A percentile compares a stretch with the other conserved stretches of the same genome.
Conservation (phyloP, 495 filamentous ascomycete species). For the Neurospora sp. region DNA sequence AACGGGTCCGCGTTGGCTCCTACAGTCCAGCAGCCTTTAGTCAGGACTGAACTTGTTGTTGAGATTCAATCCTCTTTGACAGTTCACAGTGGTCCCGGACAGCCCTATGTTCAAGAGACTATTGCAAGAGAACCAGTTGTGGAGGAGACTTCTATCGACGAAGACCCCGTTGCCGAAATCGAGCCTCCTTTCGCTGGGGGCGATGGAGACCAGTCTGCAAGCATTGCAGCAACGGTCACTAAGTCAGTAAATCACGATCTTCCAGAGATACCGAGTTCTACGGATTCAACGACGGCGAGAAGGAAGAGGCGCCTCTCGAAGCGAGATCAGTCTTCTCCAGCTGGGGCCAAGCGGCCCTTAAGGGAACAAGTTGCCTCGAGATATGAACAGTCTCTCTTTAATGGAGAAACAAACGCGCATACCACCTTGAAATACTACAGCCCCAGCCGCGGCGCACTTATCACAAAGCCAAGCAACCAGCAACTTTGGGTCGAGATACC, state of each 20-base stretch:
- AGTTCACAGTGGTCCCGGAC: background rate
- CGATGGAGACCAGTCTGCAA: background rate
- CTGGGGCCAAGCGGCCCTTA: background rate
- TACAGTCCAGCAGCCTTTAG: background rate
- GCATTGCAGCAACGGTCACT: background rate
- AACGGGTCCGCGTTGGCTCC: background rate
- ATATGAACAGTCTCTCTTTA: background rate
- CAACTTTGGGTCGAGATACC: slow-evolving; percentile 17
- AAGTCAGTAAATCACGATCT: background rate
- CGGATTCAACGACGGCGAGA: background rate
- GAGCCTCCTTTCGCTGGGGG: background rate
- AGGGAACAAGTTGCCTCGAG: background rate
- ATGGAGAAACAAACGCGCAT: background rate
- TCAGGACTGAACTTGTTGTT: background rate
- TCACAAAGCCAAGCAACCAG: slow-evolving; percentile 16
- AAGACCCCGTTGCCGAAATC: background rate
- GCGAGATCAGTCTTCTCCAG: background rate
- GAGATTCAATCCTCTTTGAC: background rate
- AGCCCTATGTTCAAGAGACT: background rate
- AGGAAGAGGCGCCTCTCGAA: background rate
- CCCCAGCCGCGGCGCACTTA: background rate
- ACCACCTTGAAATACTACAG: background rate
- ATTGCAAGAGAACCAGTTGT: background rate
- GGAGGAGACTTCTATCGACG: background rate
- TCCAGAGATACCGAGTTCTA: background rate